Conservation (phyloP, 148 eudicot species). For the Amaranthus palmeri region DNA sequence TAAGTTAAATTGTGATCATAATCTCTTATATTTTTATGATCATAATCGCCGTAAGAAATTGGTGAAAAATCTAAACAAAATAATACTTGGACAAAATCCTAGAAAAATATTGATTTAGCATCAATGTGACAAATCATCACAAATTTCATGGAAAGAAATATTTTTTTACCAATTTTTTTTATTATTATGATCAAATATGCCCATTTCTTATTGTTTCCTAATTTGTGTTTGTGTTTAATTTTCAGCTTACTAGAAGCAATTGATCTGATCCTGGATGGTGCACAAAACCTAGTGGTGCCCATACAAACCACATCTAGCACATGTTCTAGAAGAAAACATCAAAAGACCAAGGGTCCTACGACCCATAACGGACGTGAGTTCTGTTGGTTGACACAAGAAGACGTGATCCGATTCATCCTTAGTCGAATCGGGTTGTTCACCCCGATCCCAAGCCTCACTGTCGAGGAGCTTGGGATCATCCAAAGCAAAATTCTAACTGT, state of each 20-base stretch:
- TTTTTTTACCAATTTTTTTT: not conserved
- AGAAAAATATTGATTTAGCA: not conserved
- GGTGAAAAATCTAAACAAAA: too few species aligned
- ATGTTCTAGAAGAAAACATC: conserved; percentile 33
- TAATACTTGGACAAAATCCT: not conserved
- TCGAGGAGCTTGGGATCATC: conserved; percentile 59
- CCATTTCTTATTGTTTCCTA: conserved; percentile 2
- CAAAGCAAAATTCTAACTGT: conserved; percentile 36
- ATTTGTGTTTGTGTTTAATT: not conserved
- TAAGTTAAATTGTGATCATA: too few species aligned
- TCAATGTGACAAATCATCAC: too few species aligned
- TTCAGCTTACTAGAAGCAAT: conserved; percentile 77
- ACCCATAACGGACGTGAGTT: conserved; percentile 50
- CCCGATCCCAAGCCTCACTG: conserved; percentile 44
- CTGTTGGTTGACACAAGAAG: conserved; percentile 86
- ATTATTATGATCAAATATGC: not conserved
- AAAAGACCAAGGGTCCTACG: conserved; percentile 24
- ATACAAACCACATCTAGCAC: conserved; percentile 31
- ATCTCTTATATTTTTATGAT: too few species aligned
- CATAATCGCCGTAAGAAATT: too few species aligned
- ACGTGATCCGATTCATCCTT: conserved; percentile 63
- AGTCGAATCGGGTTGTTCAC: conserved; percentile 68
- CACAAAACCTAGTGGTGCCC: conserved; percentile 75
- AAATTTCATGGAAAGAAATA: conserved; percentile 1
- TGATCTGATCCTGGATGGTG: conserved; percentile 65